phyloP scores from a whole-genome alignment of 371 early-diverging fungal genomes.

The Circinella minor region DNA sequence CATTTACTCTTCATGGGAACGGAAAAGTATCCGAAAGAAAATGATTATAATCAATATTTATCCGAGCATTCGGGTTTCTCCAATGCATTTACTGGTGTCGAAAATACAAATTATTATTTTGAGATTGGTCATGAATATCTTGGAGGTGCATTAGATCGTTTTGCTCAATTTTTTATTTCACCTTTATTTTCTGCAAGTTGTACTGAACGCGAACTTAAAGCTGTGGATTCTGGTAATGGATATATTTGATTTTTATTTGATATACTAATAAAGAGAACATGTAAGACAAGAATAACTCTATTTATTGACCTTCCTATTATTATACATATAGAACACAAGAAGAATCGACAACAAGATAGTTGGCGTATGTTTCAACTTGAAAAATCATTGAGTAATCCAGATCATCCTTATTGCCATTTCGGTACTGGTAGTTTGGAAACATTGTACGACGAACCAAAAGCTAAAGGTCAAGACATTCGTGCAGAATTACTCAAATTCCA shows the following conservation, averaged over 20 bases:
- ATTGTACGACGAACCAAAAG: conserved; percentile 74
- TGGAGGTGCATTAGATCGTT: conserved; percentile 93
- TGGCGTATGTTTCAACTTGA: conserved; percentile 91
- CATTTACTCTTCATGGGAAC: conserved; percentile 95
- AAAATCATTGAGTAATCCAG: conserved; percentile 74
- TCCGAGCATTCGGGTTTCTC: conserved; percentile 89
- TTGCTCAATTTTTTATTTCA: conserved; percentile 92
- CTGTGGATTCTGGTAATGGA: conserved; percentile 84
- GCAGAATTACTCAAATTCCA: conserved; percentile 88
- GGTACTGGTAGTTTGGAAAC: conserved; percentile 88
- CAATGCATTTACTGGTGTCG: conserved; percentile 94
- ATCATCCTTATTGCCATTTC: conserved; percentile 89
- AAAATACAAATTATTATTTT: conserved; percentile 96
- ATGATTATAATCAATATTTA: conserved; percentile 90
- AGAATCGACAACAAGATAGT: conserved; percentile 85
- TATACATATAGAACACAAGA: conserved; percentile 79
- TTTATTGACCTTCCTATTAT: not conserved
- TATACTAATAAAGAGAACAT: not conserved
- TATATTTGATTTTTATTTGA: not conserved
- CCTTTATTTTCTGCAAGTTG: conserved; percentile 88
- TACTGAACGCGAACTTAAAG: conserved; percentile 91
- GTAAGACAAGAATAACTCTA: no score
- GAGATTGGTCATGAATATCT: conserved; percentile 85
- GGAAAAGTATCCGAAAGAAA: conserved; percentile 92
- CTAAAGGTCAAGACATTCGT: conserved; percentile 81